Evolutionary conservation across 164 flowering plant species (phyloP).

Genomic region (Houttuynia cordata): DNA sequence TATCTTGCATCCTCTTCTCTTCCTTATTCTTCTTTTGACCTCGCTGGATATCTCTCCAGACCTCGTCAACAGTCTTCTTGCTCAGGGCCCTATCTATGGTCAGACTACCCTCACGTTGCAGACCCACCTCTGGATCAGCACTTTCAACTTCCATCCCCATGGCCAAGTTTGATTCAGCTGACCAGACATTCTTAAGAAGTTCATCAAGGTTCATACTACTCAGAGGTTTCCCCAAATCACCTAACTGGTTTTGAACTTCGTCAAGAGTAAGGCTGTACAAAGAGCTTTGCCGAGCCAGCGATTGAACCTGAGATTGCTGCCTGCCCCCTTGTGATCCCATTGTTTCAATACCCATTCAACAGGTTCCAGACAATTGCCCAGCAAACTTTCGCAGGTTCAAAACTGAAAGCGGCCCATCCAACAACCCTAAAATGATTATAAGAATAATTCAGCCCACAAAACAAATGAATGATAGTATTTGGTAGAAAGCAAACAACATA

Average conservation of each 20-base stretch:
- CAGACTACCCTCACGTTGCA: conserved; percentile 59
- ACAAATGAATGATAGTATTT: no score
- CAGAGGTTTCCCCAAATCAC: conserved; percentile 62
- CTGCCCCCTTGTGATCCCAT: conserved; percentile 68
- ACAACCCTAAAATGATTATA: no score
- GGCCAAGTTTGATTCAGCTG: conserved; percentile 40
- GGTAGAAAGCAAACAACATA: no score
- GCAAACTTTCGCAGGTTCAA: neutral
- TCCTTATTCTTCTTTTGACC: conserved; percentile 21
- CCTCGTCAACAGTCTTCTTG: conserved; percentile 81
- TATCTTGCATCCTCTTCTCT: conserved; percentile 26
- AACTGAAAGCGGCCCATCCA: neutral
- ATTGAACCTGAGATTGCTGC: conserved; percentile 32
- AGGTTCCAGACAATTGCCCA: conserved; percentile 2
- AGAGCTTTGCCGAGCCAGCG: conserved; percentile 50
- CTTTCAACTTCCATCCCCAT: conserved; percentile 25
- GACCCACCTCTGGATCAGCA: conserved; percentile 9
- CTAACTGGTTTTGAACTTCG: conserved; percentile 64
- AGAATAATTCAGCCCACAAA: no score
- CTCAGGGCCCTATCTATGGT: conserved; percentile 36
- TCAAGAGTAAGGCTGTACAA: conserved; percentile 64
- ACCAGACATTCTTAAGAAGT: conserved; percentile 60
- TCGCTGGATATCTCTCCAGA: conserved; percentile 82
- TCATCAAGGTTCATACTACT: conserved; percentile 79
- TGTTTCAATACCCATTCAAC: conserved; percentile 56